Evolutionary conservation across 345 rosid species (phyloP).

Genomic region (Angophora floribunda): DNA sequence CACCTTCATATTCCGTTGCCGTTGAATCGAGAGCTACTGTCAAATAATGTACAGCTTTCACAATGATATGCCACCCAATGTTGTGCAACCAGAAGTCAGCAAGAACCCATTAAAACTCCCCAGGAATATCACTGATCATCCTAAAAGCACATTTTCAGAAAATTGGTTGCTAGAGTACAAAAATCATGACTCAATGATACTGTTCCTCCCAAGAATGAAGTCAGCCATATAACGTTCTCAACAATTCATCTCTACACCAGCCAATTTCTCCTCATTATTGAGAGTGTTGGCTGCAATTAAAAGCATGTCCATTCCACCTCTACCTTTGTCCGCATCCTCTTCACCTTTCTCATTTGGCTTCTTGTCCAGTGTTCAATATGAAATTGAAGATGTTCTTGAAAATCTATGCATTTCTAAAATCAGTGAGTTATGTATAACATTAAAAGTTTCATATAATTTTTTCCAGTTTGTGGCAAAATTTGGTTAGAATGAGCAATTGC

Average conservation of each 20-base stretch:
- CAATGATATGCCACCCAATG: neutral
- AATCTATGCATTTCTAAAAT: too few species aligned
- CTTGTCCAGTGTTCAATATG: neutral
- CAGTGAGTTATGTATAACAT: too few species aligned
- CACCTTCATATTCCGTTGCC: neutral
- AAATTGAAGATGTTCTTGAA: too few species aligned
- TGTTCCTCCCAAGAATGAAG: neutral
- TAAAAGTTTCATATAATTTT: too few species aligned
- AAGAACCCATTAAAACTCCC: neutral
- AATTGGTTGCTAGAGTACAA: neutral
- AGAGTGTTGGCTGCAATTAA: constrained; percentile 68
- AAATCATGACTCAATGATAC: neutral
- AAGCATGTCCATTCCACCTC: constrained; percentile 71
- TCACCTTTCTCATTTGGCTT: neutral
- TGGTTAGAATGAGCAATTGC: too few species aligned
- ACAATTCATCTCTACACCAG: constrained; percentile 9
- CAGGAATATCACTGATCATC: neutral
- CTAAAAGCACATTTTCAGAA: neutral
- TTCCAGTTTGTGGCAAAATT: too few species aligned
- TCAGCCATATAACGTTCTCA: neutral
- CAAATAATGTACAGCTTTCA: neutral
- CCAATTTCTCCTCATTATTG: constrained; percentile 35
- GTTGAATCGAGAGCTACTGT: neutral
- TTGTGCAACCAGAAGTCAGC: neutral
- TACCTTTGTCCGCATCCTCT: neutral